Evolutionary conservation across 345 rosid species (phyloP), one percentile per base, ranked within the genome.

Genomic region (Salix caprea): DNA sequence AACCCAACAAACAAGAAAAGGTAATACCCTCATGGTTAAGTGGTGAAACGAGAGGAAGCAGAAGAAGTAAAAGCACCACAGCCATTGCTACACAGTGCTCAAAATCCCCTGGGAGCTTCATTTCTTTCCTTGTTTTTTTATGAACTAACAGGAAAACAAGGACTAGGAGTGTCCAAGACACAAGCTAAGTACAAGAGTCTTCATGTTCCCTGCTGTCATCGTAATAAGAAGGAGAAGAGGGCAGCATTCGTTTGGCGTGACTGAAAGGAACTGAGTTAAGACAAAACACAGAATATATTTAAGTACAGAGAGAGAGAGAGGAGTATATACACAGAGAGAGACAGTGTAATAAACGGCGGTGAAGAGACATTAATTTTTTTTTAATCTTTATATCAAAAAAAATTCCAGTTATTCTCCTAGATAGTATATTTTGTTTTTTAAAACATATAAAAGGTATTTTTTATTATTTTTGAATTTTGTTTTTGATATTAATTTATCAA

Each of bases 231-330:
- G 71, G 72, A 69, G 62, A 56, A 48, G 46, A 3, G 4, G 3
- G 69, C 26, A n/a, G 80, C 97, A 91, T 92, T 88, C 79, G 90
- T 79, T 83, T 91, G 86, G 95, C 97, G 96, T 93, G 96, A 91
- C 83, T 73, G 88, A 72, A 88, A 85, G 92, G 88, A 80, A 88
- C 72, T 76, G 78, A 77, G 84, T 70, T 46, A 73, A 81, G 56
- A 76, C 68, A 65, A 1, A n/a, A 24, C 64, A 69, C 84, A 84
- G 87, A 83, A 86, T 78, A 73, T 58, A 23, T 86, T 89, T 84
- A 90, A 76, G 85, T 88, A 82, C 91, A 84, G 90, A 86, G 91
- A 86, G 85, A 23, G 40, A 4, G 18, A 14, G 39, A 19, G 10
- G 4, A 3, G 24, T 4, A 11, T 1, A 5, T 15, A 46, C 28